A percentile compares a stretch with the other conserved stretches of the same genome.
These are phyloP conservation scores for Meripilus lineatus DNA, from an alignment of 1,284 basidiomycete species.

Conservation along the genomic window DNA sequence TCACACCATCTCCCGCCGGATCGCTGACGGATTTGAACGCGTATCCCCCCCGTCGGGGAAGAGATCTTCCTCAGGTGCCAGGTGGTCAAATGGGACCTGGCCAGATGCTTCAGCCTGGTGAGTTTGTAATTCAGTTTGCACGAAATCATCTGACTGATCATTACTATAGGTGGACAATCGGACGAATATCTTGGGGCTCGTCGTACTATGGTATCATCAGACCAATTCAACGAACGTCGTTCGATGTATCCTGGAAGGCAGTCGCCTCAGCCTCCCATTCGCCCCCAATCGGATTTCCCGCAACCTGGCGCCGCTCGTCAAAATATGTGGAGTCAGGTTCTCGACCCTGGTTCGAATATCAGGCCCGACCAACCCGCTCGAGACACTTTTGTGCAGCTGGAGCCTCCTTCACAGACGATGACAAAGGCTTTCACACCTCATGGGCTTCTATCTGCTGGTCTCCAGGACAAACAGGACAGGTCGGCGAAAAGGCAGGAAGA, in stretches of 20 bases:
- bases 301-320: conserved; percentile 52
- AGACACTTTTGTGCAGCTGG: conserved; percentile 82
- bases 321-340: conserved; percentile 81
- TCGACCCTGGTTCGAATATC: conserved; percentile 65
- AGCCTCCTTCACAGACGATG: conserved; percentile 68
- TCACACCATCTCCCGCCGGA: conserved; percentile 18
- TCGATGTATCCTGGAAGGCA: conserved; percentile 40
- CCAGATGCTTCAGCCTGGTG: conserved; percentile 9
- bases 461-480: conserved; percentile 93
- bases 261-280: conserved; percentile 34
- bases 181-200: conserved; percentile 23
- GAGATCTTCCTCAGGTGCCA: conserved; percentile 41
- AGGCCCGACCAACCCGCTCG: conserved; percentile 34
- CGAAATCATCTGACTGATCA: not conserved
- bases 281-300: conserved; percentile 26
- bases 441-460: conserved; percentile 89
- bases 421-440: conserved; percentile 94
- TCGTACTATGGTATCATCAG: conserved; percentile 24
- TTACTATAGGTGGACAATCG: conserved; percentile 13
- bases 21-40: conserved; percentile 21
- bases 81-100: conserved; percentile 27
- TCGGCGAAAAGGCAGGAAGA: conserved; percentile 95
- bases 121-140: conserved; percentile 20
- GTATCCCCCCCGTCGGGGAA: conserved; percentile 29
- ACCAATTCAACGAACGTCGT: conserved; percentile 40